Percentiles rank a stretch among this genome's conserved stretches.
Conservation (phyloP, 2,329 filamentous ascomycete genomes). For the Endoconidiophora polonica region DNA sequence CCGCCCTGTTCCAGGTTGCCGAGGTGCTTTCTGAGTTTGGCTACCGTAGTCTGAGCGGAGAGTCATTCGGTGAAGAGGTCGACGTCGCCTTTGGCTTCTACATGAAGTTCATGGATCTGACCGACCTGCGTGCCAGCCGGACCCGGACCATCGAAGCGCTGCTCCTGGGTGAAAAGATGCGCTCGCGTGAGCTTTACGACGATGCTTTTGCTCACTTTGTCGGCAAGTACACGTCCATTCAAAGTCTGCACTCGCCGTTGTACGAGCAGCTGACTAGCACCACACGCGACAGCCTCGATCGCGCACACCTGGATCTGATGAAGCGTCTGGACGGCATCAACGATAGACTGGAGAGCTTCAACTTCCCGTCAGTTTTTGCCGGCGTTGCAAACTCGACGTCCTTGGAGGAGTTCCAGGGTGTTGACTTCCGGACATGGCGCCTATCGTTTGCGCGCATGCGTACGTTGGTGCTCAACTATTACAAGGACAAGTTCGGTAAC, state of each 20-base stretch:
- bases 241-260: constrained; percentile 48
- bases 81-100: constrained; percentile 55
- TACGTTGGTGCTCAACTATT: constrained; percentile 52
- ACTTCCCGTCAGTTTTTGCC: constrained; percentile 78
- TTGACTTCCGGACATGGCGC: constrained; percentile 76
- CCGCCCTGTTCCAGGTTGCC: constrained; percentile 37
- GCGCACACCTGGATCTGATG: constrained; percentile 64
- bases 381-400: constrained; percentile 76
- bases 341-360: constrained; percentile 64
- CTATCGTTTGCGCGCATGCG: constrained; percentile 58
- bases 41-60: constrained; percentile 38
- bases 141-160: constrained; percentile 84
- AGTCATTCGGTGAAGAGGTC: constrained; percentile 42
- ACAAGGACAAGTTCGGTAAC: constrained; percentile 41
- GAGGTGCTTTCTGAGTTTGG: constrained; percentile 38
- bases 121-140: constrained; percentile 63
- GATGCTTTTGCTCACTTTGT: constrained; percentile 85
- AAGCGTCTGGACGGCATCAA: constrained; percentile 56
- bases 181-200: constrained; percentile 65
- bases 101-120: constrained; percentile 58
- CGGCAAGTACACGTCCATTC: constrained; percentile 65
- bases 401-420: constrained; percentile 53
- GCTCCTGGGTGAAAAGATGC: constrained; percentile 77
- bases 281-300: constrained; percentile 66
- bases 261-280: constrained; percentile 51